Conservation (phyloP, 108 stramenopile species). For the Cyclostephanos invisitatus region DNA sequence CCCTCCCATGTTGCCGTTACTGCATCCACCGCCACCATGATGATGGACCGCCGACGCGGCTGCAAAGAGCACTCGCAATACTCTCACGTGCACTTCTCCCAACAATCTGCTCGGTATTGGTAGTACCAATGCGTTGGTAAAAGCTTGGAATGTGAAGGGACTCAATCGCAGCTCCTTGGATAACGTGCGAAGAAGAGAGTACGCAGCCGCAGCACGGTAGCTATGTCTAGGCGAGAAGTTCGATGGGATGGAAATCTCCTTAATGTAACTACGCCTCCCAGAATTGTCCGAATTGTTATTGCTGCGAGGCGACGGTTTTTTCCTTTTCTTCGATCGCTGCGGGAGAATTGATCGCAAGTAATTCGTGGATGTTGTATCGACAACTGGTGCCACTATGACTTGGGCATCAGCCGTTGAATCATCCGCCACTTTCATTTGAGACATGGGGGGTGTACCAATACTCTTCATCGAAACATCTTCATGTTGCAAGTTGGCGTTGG, state of each 20-base stretch:
- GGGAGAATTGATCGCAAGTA: not conserved
- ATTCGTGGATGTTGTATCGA: too few relatives aligned
- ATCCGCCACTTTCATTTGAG: not conserved
- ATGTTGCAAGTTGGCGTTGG: too few relatives aligned
- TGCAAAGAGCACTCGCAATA: constrained; percentile 64
- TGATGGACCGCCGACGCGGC: constrained; percentile 6
- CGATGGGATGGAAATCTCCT: constrained; percentile 28
- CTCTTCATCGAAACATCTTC: too few relatives aligned
- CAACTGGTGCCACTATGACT: not conserved
- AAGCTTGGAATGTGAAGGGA: constrained; percentile 78
- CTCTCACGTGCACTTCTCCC: constrained; percentile 74
- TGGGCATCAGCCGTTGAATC: not conserved
- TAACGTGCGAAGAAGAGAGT: constrained; percentile 77
- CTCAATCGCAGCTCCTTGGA: constrained; percentile 65
- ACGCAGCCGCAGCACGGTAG: constrained; percentile 70
- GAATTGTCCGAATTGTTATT: not conserved
- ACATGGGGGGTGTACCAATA: not conserved
- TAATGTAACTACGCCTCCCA: not conserved
- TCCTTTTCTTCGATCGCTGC: not conserved
- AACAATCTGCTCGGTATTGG: constrained; percentile 67
- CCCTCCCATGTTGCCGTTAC: constrained; percentile 24
- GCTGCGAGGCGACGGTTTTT: not conserved
- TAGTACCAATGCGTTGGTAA: constrained; percentile 64
- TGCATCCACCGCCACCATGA: not conserved
- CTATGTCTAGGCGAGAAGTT: constrained; percentile 29